Base-by-base conservation (phyloP, 257 asterid genomes). In the Forsythia suspensa region DNA sequence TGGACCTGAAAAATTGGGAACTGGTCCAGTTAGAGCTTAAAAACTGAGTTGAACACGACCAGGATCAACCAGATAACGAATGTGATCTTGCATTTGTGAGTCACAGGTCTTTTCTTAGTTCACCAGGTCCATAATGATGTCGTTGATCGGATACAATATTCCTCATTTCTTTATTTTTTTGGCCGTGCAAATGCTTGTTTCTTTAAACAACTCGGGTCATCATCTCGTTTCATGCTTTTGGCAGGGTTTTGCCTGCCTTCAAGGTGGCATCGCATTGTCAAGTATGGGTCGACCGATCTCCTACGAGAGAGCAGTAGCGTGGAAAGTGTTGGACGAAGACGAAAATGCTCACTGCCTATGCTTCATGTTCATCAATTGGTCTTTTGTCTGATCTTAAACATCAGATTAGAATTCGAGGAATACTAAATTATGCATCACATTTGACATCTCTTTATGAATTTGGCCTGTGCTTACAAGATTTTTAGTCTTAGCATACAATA, bases 221-320 rank as follows among this genome's bases (percentile, higher is more conserved):
- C n/a, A 20, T 38, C 8, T 24, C 8, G 8, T 52, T 40, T 40
- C 9, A 6, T 75, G 24, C 16, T 41, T 63, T 79, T 34, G 11
- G 61, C 83, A 86, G 91, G 91, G 91, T 44, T 87, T 85, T 38
- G 81, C 87, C 5, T 83, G 89, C 75, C 87, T 85, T 71, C 87
- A 87, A 79, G 78, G 91, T 42, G 87, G 91, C 11, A 87, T 87
- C 70, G 85, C 87, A 70, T 36, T 87, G 81, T 87, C 91, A 7
- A 87, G 91, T 73, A 87, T 87, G 91, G 87, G 89, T 10, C 82
- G 91, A 72, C 89, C 87, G 5, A 78, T 87, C 36, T 81, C 91
- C 0, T 87, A 85, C 12, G 91, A 87, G 82, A 87, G 86, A 59
- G 89, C 89, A 44, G 86, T 87, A 38, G 89, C 91, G 15, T 87